Conservation (phyloP, 2,329 filamentous ascomycete species). For the Lachnellula subtilissima region DNA sequence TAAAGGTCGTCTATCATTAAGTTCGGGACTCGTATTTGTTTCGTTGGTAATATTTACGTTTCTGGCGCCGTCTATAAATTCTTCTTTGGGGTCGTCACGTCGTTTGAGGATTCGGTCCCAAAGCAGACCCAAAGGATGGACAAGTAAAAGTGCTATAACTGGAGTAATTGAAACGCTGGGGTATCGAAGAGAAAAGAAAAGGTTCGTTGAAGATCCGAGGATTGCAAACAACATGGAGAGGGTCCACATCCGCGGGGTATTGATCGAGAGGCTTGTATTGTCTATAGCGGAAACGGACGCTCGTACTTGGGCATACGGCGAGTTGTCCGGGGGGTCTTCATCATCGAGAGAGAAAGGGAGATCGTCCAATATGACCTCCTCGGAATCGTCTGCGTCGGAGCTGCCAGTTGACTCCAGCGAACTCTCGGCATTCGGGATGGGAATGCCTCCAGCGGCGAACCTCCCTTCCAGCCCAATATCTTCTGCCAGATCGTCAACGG, state of each 20-base stretch:
- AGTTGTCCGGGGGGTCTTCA: constrained; percentile 59
- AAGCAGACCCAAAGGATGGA: constrained; percentile 74
- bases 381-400: constrained; percentile 29
- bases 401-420: constrained; percentile 4
- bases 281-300: constrained; percentile 74
- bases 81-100: constrained; percentile 47
- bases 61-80: constrained; percentile 50
- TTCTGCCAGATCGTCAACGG: constrained; percentile 13
- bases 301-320: constrained; percentile 72
- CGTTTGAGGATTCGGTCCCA: constrained; percentile 72
- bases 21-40: constrained; percentile 26
- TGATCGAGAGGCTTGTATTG: constrained; percentile 73
- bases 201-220: constrained; percentile 75
- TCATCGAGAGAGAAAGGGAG: constrained; percentile 40
- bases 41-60: constrained; percentile 18
- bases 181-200: constrained; percentile 87
- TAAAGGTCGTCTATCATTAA: constrained; percentile 1
- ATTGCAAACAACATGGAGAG: constrained; percentile 76
- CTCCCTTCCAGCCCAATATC: constrained; percentile 22
- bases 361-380: constrained; percentile 22
- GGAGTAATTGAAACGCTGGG: constrained; percentile 86
- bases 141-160: constrained; percentile 79
- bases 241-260: constrained; percentile 83
- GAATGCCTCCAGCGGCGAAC: constrained; percentile 17
- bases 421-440: constrained; percentile 17